Evolutionary conservation across 2,329 filamentous ascomycete genomes (phyloP).

Genomic region (Phoma sp.): DNA sequence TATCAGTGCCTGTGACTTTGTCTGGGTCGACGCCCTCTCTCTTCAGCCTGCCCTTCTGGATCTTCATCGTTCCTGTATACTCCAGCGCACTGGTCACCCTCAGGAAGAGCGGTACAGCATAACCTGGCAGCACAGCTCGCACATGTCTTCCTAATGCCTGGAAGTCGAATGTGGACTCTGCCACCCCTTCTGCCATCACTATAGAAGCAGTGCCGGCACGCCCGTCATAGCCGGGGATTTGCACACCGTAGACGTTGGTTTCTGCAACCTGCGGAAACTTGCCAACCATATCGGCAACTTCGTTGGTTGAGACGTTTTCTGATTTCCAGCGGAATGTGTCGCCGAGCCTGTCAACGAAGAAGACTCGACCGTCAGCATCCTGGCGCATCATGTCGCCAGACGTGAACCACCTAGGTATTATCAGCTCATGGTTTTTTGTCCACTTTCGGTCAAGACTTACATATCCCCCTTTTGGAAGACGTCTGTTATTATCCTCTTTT

Average conservation of each 20-base stretch:
- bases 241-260: slow-evolving; percentile 55
- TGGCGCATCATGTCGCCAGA: slow-evolving; percentile 50
- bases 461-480: slow-evolving; percentile 50
- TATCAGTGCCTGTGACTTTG: slow-evolving; percentile 48
- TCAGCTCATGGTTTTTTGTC: not conserved
- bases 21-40: slow-evolving; percentile 54
- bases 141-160: slow-evolving; percentile 50
- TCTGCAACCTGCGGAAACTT: slow-evolving; percentile 52
- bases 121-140: slow-evolving; percentile 50
- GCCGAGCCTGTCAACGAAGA: slow-evolving; percentile 49
- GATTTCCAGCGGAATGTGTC: slow-evolving; percentile 54
- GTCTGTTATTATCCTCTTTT: slow-evolving; percentile 40
- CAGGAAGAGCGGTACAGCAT: slow-evolving; percentile 56
- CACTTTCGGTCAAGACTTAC: slow-evolving; percentile 27
- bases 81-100: slow-evolving; percentile 50
- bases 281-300: slow-evolving; percentile 54
- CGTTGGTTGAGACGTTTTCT: slow-evolving; percentile 57
- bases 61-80: slow-evolving; percentile 57
- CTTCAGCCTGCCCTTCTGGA: slow-evolving; percentile 54
- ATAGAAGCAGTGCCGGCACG: slow-evolving; percentile 54
- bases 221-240: slow-evolving; percentile 55
- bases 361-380: slow-evolving; percentile 45
- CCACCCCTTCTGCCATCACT: slow-evolving; percentile 46
- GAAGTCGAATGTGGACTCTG: slow-evolving; percentile 43
- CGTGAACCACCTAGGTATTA: slow-evolving; percentile 44